Base-by-base conservation (phyloP, 2,329 filamentous ascomycete species). In the Microdochium nivale region DNA sequence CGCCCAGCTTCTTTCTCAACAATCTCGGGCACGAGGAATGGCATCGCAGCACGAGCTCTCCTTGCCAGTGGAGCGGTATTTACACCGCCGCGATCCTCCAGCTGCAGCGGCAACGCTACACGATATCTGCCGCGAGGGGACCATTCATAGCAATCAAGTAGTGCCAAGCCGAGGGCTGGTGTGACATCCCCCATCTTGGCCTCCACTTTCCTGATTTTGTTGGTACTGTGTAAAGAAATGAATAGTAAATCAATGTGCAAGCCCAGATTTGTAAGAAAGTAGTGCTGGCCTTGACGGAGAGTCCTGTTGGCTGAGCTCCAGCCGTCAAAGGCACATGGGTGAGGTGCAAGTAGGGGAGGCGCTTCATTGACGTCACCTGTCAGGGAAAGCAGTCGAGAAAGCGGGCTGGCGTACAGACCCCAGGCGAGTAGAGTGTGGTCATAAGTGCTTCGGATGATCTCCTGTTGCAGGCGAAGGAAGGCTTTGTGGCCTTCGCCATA, bases 401-500 rank as follows among this genome's bases (percentile, higher is more conserved):
- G 23, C 5, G 40, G 40, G 10, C 19, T 44, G 16, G 40, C n/a
- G 40, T 44, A 44, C 3, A 44, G 19, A 10, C 46, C 23, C 44
- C 40, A 52, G 19, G 50, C 50, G 32, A 47, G 32, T 9, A 52
- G 3, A 11, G 48, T 30, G n/a, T 49, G 21, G 48, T 49, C 48
- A 19, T 49, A 25, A 3, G n/a, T 16, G 33, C 16, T 25, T 16
- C 48, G 30, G 14, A 51, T 49, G 30, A 49, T 35, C 24, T 49
- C 48, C 11, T 47, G 24, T 35, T 53, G 52, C n/a, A 53, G 52
- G 19, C 52, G 33, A 3, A 30, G 19, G 40, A 53, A 53, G 25
- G 52, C 52, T 16, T 21, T 35, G 40, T 27, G 30, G 21, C 52
- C 52, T 37, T 54, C 52, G 2, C 47, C 51, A 33, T 55, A 53